Base-by-base conservation (phyloP, 2,329 filamentous ascomycete species). In the Pseudogymnoascus sp. region DNA sequence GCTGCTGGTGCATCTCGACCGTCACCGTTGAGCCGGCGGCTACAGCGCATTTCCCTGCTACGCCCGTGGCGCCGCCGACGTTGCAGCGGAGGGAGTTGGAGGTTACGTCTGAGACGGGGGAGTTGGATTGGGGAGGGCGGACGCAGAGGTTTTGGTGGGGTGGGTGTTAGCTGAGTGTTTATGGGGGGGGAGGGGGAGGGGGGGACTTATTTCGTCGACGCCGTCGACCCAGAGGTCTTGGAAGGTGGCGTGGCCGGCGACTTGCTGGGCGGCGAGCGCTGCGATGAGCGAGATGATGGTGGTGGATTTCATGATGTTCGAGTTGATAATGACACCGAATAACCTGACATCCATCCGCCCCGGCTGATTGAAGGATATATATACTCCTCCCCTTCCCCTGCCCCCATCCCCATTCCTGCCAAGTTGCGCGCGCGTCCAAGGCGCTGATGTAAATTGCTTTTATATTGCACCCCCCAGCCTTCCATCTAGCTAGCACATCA, bases 1-100 rank as follows among this genome's bases (percentile, higher is more conserved):
- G 74, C 76, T 82, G 79, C 70, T 80, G 78, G 74, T 85, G 83
- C 80, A 85, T 85, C 73, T 85, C 83, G 4, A 84, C 76, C 0
- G 82, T 83, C 13, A 85, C 61, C 7, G 61, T 62, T 1, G 36
- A 48, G 6, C 61, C 61, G 16, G 80, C 80, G 21, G 73, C 72
- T 25, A 81, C 79, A 19, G 75, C 70, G 69, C 81, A 83, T 68
- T 81, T 80, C 11, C 73, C 74, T 1, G 73, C 64, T 1, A 77
- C 74, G 11, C 73, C 71, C 10, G 67, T 69, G 5, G 71, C 71
- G 6, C 77, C 73, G 28, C 76, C 76, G 14, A 73, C 73, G 66
- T 83, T 82, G 71, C 82, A 85, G 68, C 78, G 76, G 63, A 84
- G 79, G 71, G 79, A 79, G 62, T 76, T 73, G 48, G 78, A 79